Evolutionary conservation across 1,284 basidiomycete genomes (phyloP), one percentile per base, ranked within the genome.

Genomic region (Anthracocystis setariae): DNA sequence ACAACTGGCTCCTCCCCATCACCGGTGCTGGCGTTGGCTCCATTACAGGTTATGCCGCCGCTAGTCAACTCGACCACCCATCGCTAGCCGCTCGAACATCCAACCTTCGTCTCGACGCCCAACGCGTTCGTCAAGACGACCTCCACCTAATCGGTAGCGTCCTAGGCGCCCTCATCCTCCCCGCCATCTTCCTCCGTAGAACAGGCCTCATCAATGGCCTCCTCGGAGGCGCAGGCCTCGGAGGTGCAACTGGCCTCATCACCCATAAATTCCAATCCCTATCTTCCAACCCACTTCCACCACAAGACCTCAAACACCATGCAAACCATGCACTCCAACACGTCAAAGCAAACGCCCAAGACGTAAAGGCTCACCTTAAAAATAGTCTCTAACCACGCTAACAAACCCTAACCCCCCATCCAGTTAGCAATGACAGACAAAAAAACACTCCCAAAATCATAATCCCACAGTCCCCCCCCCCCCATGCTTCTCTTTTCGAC

Each of bases 131-230:
- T 37, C 70, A 70, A 27, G 80, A 82, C 46, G 80, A 82, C 46
- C 42, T 77, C 29, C 78, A 80, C 39, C 58, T 82, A 5, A 80
- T 82, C 27, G 80, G 80, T 3, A 42, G 52, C 12, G 77, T 80
- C 3, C 43, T 82, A 1, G 80, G 80, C 18, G 67, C 77, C 0
- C 56, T 82, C 15, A 39, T 78, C 3, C 51, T 79, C 1, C 80
- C 80, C 1, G 80, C 80, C 13, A 35, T 82, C 21, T 76, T 82
- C 32, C 55, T 81, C 29, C 63, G 68, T 3, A 56, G 75, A 8
- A 74, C 73, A 3, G 80, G 80, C 9, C 53, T 82, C n/a, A 18
- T 82, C 5, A 80, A 80, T 39, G 80, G 80, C 15, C 39, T 78
- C 10, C 53, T 80, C 15, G 80, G 80, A 20, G 80, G 80, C 7